phyloP scores from a whole-genome alignment of 176 grass and related monocot species.

The Stipa capillata region DNA sequence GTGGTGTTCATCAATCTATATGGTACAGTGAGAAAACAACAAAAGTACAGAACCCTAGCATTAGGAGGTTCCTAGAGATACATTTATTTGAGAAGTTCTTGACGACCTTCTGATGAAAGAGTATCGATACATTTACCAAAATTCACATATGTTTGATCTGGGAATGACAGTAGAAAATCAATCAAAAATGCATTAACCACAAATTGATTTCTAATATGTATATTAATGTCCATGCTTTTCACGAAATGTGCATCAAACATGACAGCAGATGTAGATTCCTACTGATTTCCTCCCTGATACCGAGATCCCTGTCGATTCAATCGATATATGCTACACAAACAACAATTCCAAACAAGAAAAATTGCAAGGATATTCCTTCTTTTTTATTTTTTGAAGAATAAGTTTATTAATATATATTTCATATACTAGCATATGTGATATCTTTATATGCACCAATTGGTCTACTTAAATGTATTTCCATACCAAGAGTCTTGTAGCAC shows the following conservation, averaged over 20 bases:
- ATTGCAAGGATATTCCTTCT: neutral
- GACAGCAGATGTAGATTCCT: neutral
- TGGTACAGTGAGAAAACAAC: neutral
- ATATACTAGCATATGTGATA: no score
- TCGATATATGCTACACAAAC: neutral
- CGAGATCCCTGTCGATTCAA: no score
- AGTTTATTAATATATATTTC: neutral
- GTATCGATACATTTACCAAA: neutral
- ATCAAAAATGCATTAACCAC: neutral
- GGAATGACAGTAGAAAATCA: neutral
- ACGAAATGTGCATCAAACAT: neutral
- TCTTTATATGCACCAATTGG: neutral
- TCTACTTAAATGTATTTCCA: no score
- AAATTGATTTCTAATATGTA: neutral
- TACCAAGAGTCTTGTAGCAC: no score
- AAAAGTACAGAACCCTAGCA: neutral
- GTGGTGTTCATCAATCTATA: neutral
- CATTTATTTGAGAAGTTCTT: neutral
- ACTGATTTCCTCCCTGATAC: no score
- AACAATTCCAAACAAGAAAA: neutral
- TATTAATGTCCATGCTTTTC: neutral
- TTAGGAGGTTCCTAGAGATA: neutral
- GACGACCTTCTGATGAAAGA: neutral
- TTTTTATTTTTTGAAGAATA: neutral
- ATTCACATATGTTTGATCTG: neutral